Evolutionary conservation across 257 asterid genomes (phyloP), one percentile per base, ranked within the genome.

Genomic region (Solanum pimpinellifolium): DNA sequence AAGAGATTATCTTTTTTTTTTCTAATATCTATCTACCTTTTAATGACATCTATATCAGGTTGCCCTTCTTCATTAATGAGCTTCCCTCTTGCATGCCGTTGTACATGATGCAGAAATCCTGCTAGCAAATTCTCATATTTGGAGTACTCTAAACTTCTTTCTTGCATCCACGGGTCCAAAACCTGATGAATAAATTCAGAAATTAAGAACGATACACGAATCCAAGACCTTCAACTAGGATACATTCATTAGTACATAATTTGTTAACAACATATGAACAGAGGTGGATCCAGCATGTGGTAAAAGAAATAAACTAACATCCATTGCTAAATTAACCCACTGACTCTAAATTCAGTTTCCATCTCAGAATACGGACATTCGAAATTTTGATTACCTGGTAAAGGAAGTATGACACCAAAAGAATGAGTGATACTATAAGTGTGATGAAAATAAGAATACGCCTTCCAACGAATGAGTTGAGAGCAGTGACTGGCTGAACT

Each of bases 101-200:
- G 92, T n/a, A 90, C 92, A 70, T 90, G 92, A 82, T 91, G 88
- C 72, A 91, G 69, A 85, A 91, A 91, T 66, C 92, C 93, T 6
- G 91, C 89, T 7, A 91, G 89, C 89, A 91, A 87, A 87, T 87
- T 91, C 85, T 92, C 93, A 27, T 91, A 91, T 83, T 90, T 92
- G 16, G 92, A 88, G 82, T 91, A 93, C 83, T 92, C 91, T 85
- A 93, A 92, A 73, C 93, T 90, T 86, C 94, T 89, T 35, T 88
- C 89, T 80, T 93, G 94, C 59, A 93, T 91, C 96, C 94, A 90
- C 12, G 96, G 94, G 83, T 89, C 69, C 52, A 86, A 89, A 20
- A 89, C 86, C 96, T 92, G 91, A 73, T n/a, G 23, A 80, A 37
- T 52, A 7, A 37, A n/a, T 41, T 12, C 29, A 49, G 11, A 81